Evolutionary conservation across 495 filamentous ascomycete genomes (phyloP).

Genomic region (Trichoderma erinaceum): DNA sequence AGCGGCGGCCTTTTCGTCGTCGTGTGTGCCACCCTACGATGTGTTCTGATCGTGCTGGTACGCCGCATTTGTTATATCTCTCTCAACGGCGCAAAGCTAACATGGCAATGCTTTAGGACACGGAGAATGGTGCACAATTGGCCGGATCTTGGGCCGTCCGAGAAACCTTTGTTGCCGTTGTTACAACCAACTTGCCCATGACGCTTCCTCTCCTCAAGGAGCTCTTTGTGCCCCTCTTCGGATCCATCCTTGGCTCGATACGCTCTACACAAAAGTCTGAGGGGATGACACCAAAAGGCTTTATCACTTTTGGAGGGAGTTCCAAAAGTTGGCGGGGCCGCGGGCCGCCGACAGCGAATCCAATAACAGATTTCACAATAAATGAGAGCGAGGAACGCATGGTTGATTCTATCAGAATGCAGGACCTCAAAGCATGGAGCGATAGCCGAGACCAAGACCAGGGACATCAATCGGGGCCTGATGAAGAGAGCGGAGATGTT

Average conservation of each 20-base stretch:
- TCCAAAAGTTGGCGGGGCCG: conserved; percentile 36
- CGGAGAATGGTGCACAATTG: conserved; percentile 36
- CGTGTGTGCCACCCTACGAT: conserved; percentile 43
- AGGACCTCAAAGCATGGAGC: conserved; percentile 24
- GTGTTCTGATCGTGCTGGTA: conserved; percentile 40
- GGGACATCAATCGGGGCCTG: neutral
- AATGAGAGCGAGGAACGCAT: conserved; percentile 49
- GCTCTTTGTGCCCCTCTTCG: conserved; percentile 31
- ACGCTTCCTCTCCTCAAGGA: conserved; percentile 41
- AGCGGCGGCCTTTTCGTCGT: conserved; percentile 45
- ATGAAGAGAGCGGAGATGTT: conserved; percentile 15
- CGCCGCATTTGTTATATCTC: conserved; percentile 14
- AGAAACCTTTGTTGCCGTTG: conserved; percentile 47
- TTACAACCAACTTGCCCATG: conserved; percentile 50
- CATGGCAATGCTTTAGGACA: conserved; percentile 28
- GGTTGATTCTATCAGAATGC: conserved; percentile 35
- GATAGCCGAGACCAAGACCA: neutral
- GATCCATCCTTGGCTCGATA: conserved; percentile 27
- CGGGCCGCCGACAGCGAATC: conserved; percentile 36
- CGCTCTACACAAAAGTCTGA: conserved; percentile 25
- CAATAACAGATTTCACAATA: conserved; percentile 43
- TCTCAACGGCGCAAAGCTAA: neutral
- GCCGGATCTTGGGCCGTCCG: conserved; percentile 44
- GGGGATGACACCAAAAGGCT: conserved; percentile 19
- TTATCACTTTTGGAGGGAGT: conserved; percentile 22